Evolutionary conservation across 2,329 filamentous ascomycete genomes (phyloP).

Genomic region (Aspergillus pseudoterreus): DNA sequence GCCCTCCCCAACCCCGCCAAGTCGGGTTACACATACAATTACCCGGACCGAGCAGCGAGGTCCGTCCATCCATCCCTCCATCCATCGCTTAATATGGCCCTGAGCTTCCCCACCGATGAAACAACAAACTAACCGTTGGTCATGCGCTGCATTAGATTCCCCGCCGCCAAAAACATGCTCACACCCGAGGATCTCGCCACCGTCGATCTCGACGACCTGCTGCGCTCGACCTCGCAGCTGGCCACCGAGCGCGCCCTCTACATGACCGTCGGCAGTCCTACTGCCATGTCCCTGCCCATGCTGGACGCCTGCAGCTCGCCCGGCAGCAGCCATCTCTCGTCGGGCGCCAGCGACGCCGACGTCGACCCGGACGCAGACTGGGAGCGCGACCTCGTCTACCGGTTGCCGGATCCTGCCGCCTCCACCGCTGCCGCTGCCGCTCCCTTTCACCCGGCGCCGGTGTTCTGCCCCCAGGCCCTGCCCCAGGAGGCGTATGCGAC

Average conservation of each 20-base stretch:
- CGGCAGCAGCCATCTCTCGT: conserved; percentile 15
- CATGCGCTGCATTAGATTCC: background rate
- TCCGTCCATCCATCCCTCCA: background rate
- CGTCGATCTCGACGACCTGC: conserved; percentile 9
- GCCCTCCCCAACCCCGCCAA: background rate
- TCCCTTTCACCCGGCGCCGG: background rate
- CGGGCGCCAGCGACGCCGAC: conserved; percentile 15
- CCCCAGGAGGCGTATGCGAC: background rate
- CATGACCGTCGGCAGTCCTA: conserved; percentile 15
- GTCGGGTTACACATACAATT: background rate
- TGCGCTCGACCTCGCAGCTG: conserved; percentile 18
- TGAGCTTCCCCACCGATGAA: background rate
- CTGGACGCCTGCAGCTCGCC: conserved; percentile 22
- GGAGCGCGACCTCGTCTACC: conserved; percentile 13
- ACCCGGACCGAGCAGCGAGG: background rate
- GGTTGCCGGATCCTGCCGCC: background rate
- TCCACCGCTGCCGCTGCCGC: background rate
- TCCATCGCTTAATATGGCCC: background rate
- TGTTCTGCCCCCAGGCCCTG: background rate
- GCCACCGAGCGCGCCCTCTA: conserved; percentile 21
- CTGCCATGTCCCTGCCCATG: conserved; percentile 1
- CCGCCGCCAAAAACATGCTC: background rate
- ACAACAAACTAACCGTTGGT: background rate
- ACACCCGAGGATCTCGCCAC: too few relatives aligned
- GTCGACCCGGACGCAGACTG: conserved; percentile 14